A percentile compares a stretch with the other conserved stretches of the same genome.
These are phyloP conservation scores for Tolypocladium cylindrosporum DNA, from an alignment of 2,329 filamentous ascomycete genomes.

Conservation along the genomic window DNA sequence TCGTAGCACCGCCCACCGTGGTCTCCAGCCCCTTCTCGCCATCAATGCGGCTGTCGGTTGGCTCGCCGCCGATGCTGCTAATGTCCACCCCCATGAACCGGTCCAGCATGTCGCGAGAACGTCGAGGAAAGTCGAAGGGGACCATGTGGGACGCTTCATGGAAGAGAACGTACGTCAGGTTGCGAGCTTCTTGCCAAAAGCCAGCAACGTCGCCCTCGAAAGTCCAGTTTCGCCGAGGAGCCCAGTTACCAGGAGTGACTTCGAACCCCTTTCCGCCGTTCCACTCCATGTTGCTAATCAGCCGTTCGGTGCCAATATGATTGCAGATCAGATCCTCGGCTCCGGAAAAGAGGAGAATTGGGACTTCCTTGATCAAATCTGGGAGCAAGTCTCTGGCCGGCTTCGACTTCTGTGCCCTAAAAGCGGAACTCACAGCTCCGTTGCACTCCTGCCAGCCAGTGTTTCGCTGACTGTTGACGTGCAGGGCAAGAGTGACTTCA, in stretches of 20 bases:
- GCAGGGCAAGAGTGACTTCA: slow-evolving; percentile 73
- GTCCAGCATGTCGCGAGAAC: slow-evolving; percentile 91
- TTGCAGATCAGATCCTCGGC: slow-evolving; percentile 96
- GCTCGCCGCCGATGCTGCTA: slow-evolving; percentile 70
- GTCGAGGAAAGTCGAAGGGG: slow-evolving; percentile 81
- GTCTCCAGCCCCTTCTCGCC: slow-evolving; percentile 74
- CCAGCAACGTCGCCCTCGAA: slow-evolving; percentile 84
- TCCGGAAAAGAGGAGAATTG: slow-evolving; percentile 82
- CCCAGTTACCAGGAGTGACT: slow-evolving; percentile 74
- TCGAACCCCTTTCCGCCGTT: slow-evolving; percentile 90
- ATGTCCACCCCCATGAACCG: slow-evolving; percentile 93
- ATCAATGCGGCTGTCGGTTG: slow-evolving; percentile 71
- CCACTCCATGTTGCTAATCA: slow-evolving; percentile 88
- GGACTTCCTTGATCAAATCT: slow-evolving; percentile 64
- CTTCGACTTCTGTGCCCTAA: slow-evolving; percentile 59
- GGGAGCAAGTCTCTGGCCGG: slow-evolving; percentile 70
- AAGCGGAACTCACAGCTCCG: slow-evolving; percentile 63
- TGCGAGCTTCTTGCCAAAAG: slow-evolving; percentile 89
- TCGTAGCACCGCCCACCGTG: slow-evolving; percentile 61
- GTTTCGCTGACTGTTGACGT: slow-evolving; percentile 71
- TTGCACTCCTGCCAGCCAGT: slow-evolving; percentile 90
- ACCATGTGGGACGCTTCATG: slow-evolving; percentile 98
- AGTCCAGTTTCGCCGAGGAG: slow-evolving; percentile 86
- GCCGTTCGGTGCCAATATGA: slow-evolving; percentile 81
- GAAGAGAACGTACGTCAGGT: slow-evolving; percentile 90